A percentile compares a stretch with the other conserved stretches of the same genome.
These are phyloP conservation scores for Echites panduratus DNA, from an alignment of 257 asterid genomes.

Conservation along the genomic window DNA sequence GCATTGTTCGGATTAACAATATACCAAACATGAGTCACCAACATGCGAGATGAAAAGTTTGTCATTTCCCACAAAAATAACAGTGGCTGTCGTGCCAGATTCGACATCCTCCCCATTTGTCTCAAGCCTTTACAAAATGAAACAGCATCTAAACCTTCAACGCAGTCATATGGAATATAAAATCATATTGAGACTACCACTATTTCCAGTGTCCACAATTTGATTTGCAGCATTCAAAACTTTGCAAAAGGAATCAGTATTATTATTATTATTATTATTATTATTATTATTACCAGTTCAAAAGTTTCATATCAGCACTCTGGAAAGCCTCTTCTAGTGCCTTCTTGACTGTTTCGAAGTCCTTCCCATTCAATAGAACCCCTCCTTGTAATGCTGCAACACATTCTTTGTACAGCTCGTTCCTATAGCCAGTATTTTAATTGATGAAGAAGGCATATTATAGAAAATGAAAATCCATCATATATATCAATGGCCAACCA, in stretches of 20 bases:
- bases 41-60: constrained; percentile 62
- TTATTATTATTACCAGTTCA: constrained; percentile 45
- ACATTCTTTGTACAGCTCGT: constrained; percentile 80
- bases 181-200: constrained; percentile 32
- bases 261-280: constrained; percentile 13
- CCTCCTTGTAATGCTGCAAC: constrained; percentile 68
- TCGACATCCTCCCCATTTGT: constrained; percentile 52
- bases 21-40: constrained; percentile 92
- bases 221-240: not conserved
- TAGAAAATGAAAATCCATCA: not conserved
- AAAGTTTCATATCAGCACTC: constrained; percentile 59
- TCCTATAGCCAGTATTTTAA: constrained; percentile 35
- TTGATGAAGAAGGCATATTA: not conserved
- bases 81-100: constrained; percentile 96
- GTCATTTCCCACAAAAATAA: constrained; percentile 50
- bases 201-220: not conserved
- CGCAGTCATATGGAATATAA: constrained; percentile 35
- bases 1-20: not conserved
- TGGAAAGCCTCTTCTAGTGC: constrained; percentile 73
- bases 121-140: constrained; percentile 92
- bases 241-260: not conserved
- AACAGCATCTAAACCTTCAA: constrained; percentile 57
- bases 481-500: not conserved
- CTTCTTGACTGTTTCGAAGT: constrained; percentile 44
- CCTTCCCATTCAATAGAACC: constrained; percentile 47